A percentile compares a stretch with the other conserved stretches of the same genome.
Evolutionary conservation across 495 filamentous ascomycete species (phyloP).

Genomic region (Penicillium argentinense): DNA sequence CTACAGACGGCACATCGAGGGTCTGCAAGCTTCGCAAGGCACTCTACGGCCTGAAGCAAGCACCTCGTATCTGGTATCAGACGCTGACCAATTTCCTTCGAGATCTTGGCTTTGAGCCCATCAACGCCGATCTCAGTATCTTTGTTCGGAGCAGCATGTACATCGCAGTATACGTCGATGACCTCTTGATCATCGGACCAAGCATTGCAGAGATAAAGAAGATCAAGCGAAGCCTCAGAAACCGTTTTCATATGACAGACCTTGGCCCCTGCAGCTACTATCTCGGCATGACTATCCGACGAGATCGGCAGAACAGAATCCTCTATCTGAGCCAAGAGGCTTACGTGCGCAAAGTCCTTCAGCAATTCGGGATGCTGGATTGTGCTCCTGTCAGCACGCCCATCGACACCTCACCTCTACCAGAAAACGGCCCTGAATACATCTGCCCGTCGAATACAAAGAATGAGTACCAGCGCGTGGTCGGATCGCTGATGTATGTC

Average conservation of each 20-base stretch:
- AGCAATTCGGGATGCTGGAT: not conserved
- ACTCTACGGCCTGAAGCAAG: slow-evolving; percentile 44
- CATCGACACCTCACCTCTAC: slow-evolving; percentile 9
- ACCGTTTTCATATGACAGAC: slow-evolving; percentile 17
- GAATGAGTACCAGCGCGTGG: slow-evolving; percentile 14
- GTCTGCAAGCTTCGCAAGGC: slow-evolving; percentile 28
- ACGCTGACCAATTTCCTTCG: slow-evolving; percentile 31
- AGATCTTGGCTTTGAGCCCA: slow-evolving; percentile 22
- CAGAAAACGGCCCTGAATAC: slow-evolving; percentile 8
- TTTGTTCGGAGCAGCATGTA: slow-evolving; percentile 23
- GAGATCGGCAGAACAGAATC: slow-evolving; percentile 22
- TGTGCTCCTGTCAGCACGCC: slow-evolving; percentile 10
- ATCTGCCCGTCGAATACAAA: slow-evolving; percentile 3
- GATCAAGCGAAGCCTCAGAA: slow-evolving; percentile 26
- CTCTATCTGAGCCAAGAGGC: not conserved
- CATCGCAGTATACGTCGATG: slow-evolving; percentile 35
- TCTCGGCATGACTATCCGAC: slow-evolving; percentile 28
- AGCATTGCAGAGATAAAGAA: slow-evolving; percentile 18
- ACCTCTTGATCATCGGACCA: slow-evolving; percentile 29
- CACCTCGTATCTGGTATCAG: slow-evolving; percentile 36
- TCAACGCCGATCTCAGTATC: slow-evolving; percentile 22
- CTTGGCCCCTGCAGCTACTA: slow-evolving; percentile 31
- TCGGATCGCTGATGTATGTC: slow-evolving; percentile 27
- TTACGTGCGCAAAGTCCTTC: not conserved
- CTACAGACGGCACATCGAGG: slow-evolving; percentile 14